phyloP scores from a whole-genome alignment of 2,329 filamentous ascomycete species.

The Penicillium italicum region DNA sequence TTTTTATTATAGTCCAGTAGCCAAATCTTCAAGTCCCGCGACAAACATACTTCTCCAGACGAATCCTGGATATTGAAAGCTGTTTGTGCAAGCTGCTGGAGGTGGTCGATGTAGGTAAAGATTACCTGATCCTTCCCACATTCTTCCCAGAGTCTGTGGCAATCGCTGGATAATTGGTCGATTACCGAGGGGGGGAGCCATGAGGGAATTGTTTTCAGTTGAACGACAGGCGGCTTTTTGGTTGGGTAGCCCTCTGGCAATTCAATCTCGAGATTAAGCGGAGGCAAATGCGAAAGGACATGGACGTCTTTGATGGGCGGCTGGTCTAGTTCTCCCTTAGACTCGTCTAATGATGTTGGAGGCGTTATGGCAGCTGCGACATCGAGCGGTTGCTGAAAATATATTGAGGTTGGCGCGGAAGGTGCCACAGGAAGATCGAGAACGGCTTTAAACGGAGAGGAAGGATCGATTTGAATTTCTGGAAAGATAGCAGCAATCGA shows the following conservation, averaged over 20 bases:
- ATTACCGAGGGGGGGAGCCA: conserved; percentile 53
- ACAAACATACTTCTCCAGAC: conserved; percentile 45
- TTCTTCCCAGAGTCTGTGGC: conserved; percentile 56
- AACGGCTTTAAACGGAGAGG: conserved; percentile 47
- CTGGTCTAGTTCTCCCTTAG: conserved; percentile 25
- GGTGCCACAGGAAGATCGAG: conserved; percentile 57
- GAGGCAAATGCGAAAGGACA: conserved; percentile 54
- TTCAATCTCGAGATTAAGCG: conserved; percentile 51
- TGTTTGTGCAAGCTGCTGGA: conserved; percentile 57
- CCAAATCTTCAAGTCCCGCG: conserved; percentile 58
- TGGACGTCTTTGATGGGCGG: conserved; percentile 39
- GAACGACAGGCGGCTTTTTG: conserved; percentile 49
- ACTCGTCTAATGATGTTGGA: conserved; percentile 40
- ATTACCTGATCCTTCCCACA: conserved; percentile 55
- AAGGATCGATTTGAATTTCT: conserved; percentile 52
- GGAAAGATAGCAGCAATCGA: conserved; percentile 61
- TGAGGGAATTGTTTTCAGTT: conserved; percentile 47
- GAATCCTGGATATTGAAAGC: conserved; percentile 50
- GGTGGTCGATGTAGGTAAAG: conserved; percentile 58
- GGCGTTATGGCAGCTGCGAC: conserved; percentile 37
- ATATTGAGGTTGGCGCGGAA: conserved; percentile 49
- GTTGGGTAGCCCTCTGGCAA: conserved; percentile 57
- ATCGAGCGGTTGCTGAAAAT: conserved; percentile 39
- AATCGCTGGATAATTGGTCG: conserved; percentile 47
- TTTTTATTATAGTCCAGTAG: conserved; percentile 76